Evolutionary conservation across 106 monocot species (phyloP).

Genomic region (Acorus calamus): DNA sequence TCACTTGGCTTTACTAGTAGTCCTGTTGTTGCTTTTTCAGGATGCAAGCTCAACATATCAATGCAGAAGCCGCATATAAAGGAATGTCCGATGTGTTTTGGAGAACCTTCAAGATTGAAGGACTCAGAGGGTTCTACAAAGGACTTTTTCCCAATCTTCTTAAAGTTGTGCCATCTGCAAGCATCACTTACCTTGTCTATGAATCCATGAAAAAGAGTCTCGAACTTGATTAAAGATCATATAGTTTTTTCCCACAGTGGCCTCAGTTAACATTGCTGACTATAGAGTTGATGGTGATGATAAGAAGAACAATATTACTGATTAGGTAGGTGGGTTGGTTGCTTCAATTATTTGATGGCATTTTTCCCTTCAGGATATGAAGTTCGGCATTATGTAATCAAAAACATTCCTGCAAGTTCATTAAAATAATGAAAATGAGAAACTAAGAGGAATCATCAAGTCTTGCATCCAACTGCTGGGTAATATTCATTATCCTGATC

Average conservation of each 20-base stretch:
- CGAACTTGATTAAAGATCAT: slow-evolving; percentile 47
- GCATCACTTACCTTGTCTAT: slow-evolving; percentile 90
- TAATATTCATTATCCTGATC: no score
- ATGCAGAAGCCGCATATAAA: slow-evolving; percentile 35
- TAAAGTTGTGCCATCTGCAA: slow-evolving; percentile 91
- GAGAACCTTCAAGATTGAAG: slow-evolving; percentile 72
- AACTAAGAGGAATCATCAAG: no score
- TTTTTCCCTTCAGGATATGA: slow-evolving; percentile 4
- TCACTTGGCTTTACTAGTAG: neutral
- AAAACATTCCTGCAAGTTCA: no score
- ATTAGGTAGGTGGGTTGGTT: slow-evolving; percentile 14
- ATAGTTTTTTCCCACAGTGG: slow-evolving; percentile 11
- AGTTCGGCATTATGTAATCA: neutral
- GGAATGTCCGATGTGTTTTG: slow-evolving; percentile 86
- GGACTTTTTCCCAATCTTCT: slow-evolving; percentile 87
- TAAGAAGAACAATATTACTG: slow-evolving; percentile 20
- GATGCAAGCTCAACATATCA: slow-evolving; percentile 73
- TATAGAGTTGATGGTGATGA: slow-evolving; percentile 49
- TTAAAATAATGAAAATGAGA: no score
- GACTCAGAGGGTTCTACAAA: slow-evolving; percentile 81
- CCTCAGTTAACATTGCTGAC: slow-evolving; percentile 25
- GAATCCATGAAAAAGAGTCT: slow-evolving; percentile 82
- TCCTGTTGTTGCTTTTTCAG: slow-evolving; percentile 19
- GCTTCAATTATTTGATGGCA: slow-evolving; percentile 10
- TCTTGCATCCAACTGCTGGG: no score